phyloP scores from a whole-genome alignment of 768 basidiomycete genomes.

The Boletus rufocinnamomeus region DNA sequence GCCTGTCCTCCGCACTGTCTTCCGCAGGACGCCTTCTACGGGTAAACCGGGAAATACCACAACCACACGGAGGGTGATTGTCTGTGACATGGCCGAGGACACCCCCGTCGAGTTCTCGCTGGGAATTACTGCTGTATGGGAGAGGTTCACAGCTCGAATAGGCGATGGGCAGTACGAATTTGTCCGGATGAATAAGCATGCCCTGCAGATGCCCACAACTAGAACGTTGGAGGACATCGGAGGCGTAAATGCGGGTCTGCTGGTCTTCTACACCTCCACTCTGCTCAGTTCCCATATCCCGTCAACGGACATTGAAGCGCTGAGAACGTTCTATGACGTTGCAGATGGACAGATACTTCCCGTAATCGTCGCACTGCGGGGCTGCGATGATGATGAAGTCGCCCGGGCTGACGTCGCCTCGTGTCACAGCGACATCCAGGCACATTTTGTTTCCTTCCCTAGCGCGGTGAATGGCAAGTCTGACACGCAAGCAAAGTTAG shows the following conservation, averaged over 20 bases:
- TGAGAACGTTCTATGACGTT: not conserved
- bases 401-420: not conserved
- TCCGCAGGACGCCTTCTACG: not conserved
- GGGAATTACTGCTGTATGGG: not conserved
- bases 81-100: not conserved
- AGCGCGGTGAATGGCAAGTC: not conserved
- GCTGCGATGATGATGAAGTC: not conserved
- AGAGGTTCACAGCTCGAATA: not conserved
- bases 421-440: not conserved
- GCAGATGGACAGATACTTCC: not conserved
- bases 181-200: not conserved
- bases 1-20: not conserved
- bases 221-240: not conserved
- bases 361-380: constrained; percentile 3
- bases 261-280: not conserved
- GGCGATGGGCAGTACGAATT: not conserved
- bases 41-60: not conserved
- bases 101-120: not conserved
- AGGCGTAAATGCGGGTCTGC: not conserved
- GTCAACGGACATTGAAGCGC: not conserved
- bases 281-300: not conserved
- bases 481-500: not conserved
- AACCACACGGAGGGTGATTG: not conserved
- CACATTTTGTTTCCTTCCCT: not conserved
- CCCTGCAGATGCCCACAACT: not conserved